A percentile compares a stretch with the other conserved stretches of the same genome.
phyloP scores from a whole-genome alignment of 441 rosid species.

The Pelargonium fulgidum region DNA sequence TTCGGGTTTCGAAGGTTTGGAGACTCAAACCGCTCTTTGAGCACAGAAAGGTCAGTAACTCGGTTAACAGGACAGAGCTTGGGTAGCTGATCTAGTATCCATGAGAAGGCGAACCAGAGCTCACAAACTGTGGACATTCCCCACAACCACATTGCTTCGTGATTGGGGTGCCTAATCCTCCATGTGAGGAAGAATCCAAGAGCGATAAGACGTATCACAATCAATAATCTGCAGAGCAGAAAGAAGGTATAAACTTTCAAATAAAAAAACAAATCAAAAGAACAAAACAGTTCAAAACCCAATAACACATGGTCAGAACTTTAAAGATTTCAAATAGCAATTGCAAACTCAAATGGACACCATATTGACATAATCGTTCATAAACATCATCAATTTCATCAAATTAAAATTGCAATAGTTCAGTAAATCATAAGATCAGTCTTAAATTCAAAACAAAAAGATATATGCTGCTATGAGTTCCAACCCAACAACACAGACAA shows the following conservation, averaged over 20 bases:
- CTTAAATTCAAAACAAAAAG: too few species aligned
- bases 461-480: too few species aligned
- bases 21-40: constrained; percentile 59
- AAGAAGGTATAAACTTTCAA: not conserved
- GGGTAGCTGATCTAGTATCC: constrained; percentile 86
- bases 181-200: constrained; percentile 69
- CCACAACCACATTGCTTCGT: constrained; percentile 85
- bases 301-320: too few species aligned
- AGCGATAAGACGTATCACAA: constrained; percentile 50
- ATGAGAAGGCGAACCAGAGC: constrained; percentile 89
- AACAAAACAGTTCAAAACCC: not conserved
- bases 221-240: constrained; percentile 43
- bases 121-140: constrained; percentile 80
- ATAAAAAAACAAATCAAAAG: constrained; percentile 9
- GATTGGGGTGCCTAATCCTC: constrained; percentile 72
- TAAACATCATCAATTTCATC: too few species aligned
- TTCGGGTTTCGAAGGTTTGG: constrained; percentile 62
- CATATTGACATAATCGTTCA: too few species aligned
- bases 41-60: constrained; percentile 57
- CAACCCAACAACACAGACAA: too few species aligned
- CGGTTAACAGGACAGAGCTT: constrained; percentile 86
- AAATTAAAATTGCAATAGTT: too few species aligned
- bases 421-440: too few species aligned
- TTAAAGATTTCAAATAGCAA: too few species aligned
- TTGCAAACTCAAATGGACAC: not conserved